Evolutionary conservation across 345 rosid species (phyloP), one percentile per base, ranked within the genome.

Genomic region (Syzygium jambos): DNA sequence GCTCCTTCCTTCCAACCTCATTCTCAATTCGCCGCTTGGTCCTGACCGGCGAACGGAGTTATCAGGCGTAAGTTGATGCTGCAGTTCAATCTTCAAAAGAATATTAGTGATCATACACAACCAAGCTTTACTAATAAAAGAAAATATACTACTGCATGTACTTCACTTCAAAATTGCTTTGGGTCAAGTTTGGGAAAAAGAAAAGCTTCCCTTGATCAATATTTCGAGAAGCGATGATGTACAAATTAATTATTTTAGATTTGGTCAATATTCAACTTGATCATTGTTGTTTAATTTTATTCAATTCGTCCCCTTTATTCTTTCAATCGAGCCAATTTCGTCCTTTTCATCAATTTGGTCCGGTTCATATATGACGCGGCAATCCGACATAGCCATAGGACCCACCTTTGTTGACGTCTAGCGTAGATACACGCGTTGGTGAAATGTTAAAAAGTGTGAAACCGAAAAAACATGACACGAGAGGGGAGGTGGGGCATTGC

Each of bases 381-480:
- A 54, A 54, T 54, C 54, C 21, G 16, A 52, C 53, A 52, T 52
- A 5, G 53, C 53, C 53, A 14, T 5, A 52, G 17, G 53, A 52
- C 53, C 53, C 17, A 52, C 16, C 53, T 52, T 52, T 52, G 53
- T 52, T 52, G 53, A 15, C 17, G 17, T 52, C 17, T 52, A 52
- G 17, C 2, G 53, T 52, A 16, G 53, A 4, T 52, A 52, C 17
- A 52, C 46, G 46, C 43, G 46, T 43, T 43, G 46, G 46, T 43
- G 46, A 43, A 43, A 51, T 11, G 12, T 55, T 0, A 22, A 25
- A 22, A 56, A 23, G 61, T 23, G 9, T 23, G 1, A 57, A 23
- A 57, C 3, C 1, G 0, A 57, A 23, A 23, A 23, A 57, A 23
- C 25, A 43, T 11, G 65, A 27, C 1, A 0, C 1, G 0, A 6